These are phyloP conservation scores for Rubia peregrina DNA, from an alignment of 305 asterid species.

Conservation along the genomic window DNA sequence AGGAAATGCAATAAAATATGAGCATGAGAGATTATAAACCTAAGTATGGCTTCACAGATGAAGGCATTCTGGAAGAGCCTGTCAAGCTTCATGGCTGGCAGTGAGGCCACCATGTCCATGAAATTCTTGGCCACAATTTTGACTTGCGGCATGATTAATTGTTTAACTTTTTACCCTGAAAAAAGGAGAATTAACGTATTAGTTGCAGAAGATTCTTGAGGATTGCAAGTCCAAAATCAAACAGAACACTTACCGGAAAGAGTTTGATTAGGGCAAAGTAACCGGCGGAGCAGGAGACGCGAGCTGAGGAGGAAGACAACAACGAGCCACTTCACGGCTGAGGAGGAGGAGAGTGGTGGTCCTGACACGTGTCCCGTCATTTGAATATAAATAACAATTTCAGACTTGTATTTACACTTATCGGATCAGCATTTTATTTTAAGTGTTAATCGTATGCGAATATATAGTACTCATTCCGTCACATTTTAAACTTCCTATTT, in stretches of 20 bases:
- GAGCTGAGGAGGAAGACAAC: neutral
- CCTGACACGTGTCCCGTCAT: no score
- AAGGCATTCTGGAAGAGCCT: slow-evolving; percentile 77
- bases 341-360: neutral
- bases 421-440: no score
- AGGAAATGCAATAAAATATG: neutral
- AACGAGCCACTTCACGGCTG: neutral
- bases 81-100: slow-evolving; percentile 86
- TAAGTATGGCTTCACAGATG: slow-evolving; percentile 89
- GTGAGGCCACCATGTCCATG: slow-evolving; percentile 98
- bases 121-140: slow-evolving; percentile 83
- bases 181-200: neutral
- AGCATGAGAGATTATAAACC: slow-evolving; percentile 19
- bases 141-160: slow-evolving; percentile 73
- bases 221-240: neutral
- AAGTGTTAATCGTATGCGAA: no score
- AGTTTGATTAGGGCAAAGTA: neutral
- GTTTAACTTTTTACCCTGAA: neutral
- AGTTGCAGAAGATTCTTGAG: neutral
- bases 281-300: neutral
- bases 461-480: no score
- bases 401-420: no score
- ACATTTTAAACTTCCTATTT: no score
- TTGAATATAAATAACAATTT: no score
- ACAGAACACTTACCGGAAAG: neutral